A percentile compares a stretch with the other conserved stretches of the same genome.
Evolutionary conservation across 225 moss, liverwort and hornwort species (phyloP).

Genomic region (Polytrichum commune): DNA sequence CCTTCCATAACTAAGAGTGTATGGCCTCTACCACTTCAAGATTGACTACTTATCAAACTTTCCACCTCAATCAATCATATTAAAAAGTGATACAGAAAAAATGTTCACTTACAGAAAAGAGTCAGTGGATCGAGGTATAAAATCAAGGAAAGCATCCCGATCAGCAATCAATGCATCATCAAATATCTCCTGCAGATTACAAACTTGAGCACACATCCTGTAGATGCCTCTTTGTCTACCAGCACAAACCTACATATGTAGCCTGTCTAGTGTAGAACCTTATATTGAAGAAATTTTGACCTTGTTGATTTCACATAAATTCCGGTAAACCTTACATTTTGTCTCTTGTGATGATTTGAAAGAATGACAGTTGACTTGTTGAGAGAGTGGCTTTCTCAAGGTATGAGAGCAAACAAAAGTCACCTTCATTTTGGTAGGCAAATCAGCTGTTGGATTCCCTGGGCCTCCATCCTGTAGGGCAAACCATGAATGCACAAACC

Average conservation of each 20-base stretch:
- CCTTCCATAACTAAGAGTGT: slow-evolving; percentile 82
- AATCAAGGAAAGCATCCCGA: slow-evolving; percentile 65
- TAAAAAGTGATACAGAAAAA: not conserved
- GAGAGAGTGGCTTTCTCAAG: not conserved
- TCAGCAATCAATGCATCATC: slow-evolving; percentile 70
- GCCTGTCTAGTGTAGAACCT: not conserved
- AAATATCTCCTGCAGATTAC: slow-evolving; percentile 67
- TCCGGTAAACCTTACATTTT: slow-evolving; percentile 1
- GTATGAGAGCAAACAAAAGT: slow-evolving; percentile 4
- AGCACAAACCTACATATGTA: not conserved
- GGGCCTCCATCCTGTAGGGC: slow-evolving; percentile 44
- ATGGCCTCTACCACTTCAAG: slow-evolving; percentile 96
- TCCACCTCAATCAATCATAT: too few species aligned
- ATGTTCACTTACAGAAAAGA: slow-evolving; percentile 64
- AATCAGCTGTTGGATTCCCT: slow-evolving; percentile 33
- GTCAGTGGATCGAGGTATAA: slow-evolving; percentile 45
- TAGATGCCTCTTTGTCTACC: too few species aligned
- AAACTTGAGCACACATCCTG: not conserved
- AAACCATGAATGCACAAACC: slow-evolving; percentile 2
- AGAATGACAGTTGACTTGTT: not conserved
- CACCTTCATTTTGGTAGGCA: slow-evolving; percentile 57
- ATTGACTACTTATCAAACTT: too few species aligned
- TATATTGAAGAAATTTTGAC: not conserved
- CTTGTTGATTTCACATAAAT: not conserved
- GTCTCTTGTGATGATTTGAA: not conserved